These are phyloP conservation scores for Tylopilus felleus DNA, from an alignment of 768 basidiomycete genomes.

Conservation along the genomic window DNA sequence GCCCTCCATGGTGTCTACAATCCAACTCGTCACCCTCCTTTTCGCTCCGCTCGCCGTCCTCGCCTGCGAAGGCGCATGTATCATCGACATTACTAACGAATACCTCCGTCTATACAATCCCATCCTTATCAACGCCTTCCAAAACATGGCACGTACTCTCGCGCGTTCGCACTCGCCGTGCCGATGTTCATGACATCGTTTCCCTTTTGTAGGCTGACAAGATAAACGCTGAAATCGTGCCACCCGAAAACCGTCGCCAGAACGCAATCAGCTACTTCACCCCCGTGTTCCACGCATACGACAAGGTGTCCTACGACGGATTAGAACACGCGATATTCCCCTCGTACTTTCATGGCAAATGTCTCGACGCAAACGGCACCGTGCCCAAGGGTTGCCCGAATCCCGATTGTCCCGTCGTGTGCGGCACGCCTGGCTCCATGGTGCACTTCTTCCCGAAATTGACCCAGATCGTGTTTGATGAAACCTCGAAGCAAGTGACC, in stretches of 20 bases:
- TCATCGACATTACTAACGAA: slow-evolving; percentile 53
- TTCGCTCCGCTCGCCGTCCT: slow-evolving; percentile 37
- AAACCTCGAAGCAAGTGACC: slow-evolving; percentile 36
- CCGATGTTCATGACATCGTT: neutral
- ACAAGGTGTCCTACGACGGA: slow-evolving; percentile 38
- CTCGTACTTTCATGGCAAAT: slow-evolving; percentile 74
- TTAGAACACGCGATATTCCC: slow-evolving; percentile 64
- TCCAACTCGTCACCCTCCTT: slow-evolving; percentile 25
- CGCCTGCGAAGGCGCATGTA: slow-evolving; percentile 73
- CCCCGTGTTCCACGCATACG: slow-evolving; percentile 48
- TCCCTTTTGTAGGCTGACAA: slow-evolving; percentile 31
- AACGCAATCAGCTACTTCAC: slow-evolving; percentile 37
- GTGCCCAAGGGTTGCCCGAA: slow-evolving; percentile 74
- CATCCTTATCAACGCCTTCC: slow-evolving; percentile 39
- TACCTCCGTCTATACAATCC: slow-evolving; percentile 49
- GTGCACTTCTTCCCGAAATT: slow-evolving; percentile 62
- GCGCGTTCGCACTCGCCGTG: too few species aligned
- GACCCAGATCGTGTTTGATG: slow-evolving; percentile 45
- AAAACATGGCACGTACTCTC: slow-evolving; percentile 40
- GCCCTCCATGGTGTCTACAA: slow-evolving; percentile 18
- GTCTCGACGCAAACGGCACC: slow-evolving; percentile 47
- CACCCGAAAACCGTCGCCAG: slow-evolving; percentile 21
- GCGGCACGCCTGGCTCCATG: slow-evolving; percentile 79
- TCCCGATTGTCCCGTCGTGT: slow-evolving; percentile 73
- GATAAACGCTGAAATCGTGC: slow-evolving; percentile 34